These are phyloP conservation scores for Arctium lappa DNA, from an alignment of 129 eudicot species.

Conservation along the genomic window DNA sequence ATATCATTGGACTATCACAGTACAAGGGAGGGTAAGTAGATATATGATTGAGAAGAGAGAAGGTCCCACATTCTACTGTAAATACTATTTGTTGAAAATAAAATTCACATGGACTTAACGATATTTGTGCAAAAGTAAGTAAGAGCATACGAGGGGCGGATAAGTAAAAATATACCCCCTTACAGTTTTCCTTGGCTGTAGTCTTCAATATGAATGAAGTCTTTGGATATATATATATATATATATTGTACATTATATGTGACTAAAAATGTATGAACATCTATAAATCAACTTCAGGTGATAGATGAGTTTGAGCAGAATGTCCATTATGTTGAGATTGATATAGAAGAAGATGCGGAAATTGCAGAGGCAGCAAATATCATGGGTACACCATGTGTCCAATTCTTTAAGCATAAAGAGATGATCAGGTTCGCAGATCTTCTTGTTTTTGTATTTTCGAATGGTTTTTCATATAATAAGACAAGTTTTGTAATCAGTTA, in stretches of 20 bases:
- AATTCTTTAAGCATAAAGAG: slow-evolving; percentile 89
- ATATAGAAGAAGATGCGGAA: slow-evolving; percentile 88
- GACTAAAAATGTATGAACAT: neutral
- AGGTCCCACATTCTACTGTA: too few relatives aligned
- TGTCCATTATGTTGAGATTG: slow-evolving; percentile 89
- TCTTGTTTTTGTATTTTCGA: neutral
- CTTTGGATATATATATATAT: too few relatives aligned
- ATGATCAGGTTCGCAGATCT: slow-evolving; percentile 62
- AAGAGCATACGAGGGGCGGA: too few relatives aligned
- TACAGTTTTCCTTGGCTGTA: neutral
- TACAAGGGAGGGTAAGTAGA: too few relatives aligned
- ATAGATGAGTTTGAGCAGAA: slow-evolving; percentile 69
- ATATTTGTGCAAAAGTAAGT: too few relatives aligned
- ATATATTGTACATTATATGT: neutral
- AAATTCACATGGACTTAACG: too few relatives aligned
- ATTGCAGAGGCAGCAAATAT: slow-evolving; percentile 92
- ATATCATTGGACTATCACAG: too few relatives aligned
- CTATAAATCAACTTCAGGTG: slow-evolving; percentile 41
- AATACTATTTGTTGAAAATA: too few relatives aligned
- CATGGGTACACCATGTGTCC: slow-evolving; percentile 95
- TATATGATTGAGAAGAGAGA: too few relatives aligned
- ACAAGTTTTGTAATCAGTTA: neutral
- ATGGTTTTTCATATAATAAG: neutral
- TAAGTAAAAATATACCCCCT: too few relatives aligned
- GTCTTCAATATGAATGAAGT: too few relatives aligned